A percentile compares a stretch with the other conserved stretches of the same genome.
These are phyloP conservation scores for Colletotrichum salicis DNA, from an alignment of 2,329 filamentous ascomycete species.

Conservation along the genomic window DNA sequence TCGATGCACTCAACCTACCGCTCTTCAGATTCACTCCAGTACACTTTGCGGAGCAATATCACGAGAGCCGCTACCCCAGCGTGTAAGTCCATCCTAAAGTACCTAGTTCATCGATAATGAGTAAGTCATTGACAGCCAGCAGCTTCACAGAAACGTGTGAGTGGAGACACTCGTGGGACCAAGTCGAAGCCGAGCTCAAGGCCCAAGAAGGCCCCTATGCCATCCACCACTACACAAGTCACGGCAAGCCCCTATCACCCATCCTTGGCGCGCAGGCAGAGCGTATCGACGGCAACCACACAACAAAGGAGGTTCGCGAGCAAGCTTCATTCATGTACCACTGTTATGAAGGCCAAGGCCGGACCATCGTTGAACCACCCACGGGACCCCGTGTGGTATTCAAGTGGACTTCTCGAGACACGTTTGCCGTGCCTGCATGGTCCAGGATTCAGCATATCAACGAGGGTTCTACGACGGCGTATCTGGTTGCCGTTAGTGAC, in stretches of 20 bases:
- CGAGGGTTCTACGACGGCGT: conserved; percentile 41
- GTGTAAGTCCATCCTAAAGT: conserved; percentile 40
- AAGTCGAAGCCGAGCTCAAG: conserved; percentile 54
- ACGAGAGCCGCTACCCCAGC: conserved; percentile 59
- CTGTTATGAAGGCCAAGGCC: conserved; percentile 59
- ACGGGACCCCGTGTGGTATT: conserved; percentile 46
- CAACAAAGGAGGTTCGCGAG: conserved; percentile 52
- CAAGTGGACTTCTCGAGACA: conserved; percentile 59
- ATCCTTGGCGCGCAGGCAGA: conserved; percentile 61
- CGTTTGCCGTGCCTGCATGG: conserved; percentile 65
- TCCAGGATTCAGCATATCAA: conserved; percentile 58
- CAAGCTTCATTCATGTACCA: conserved; percentile 64
- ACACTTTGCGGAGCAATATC: conserved; percentile 64
- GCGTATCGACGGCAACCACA: conserved; percentile 50
- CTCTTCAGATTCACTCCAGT: conserved; percentile 61
- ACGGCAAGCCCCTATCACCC: conserved; percentile 50
- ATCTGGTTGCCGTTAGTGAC: conserved; percentile 49
- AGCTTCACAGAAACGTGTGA: conserved; percentile 48
- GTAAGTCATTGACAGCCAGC: conserved; percentile 4
- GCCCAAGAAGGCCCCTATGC: conserved; percentile 41
- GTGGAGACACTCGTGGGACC: conserved; percentile 56
- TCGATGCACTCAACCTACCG: conserved; percentile 66
- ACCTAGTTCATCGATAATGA: background rate
- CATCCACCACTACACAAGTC: conserved; percentile 49
- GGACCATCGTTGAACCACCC: conserved; percentile 50